Evolutionary conservation across 139 green algal species (phyloP).

Genomic region (Chlorella sp.): DNA sequence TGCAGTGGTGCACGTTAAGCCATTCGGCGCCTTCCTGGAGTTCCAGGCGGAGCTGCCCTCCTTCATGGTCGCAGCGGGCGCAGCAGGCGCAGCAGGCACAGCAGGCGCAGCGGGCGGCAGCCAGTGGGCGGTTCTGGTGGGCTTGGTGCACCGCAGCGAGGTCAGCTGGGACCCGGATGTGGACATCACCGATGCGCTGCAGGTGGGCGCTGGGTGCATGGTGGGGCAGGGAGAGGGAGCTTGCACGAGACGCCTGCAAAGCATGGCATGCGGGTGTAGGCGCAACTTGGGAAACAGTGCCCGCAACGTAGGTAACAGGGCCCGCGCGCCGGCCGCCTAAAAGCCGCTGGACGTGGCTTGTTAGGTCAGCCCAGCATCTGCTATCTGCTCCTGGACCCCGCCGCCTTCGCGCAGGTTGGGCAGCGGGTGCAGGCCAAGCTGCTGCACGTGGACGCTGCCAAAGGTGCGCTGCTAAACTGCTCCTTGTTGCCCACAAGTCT

Average conservation of each 20-base stretch:
- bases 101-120: neutral
- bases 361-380: too few species aligned
- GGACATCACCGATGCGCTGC: neutral
- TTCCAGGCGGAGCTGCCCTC: slow-evolving; percentile 10
- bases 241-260: too few species aligned
- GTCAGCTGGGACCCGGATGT: slow-evolving; percentile 34
- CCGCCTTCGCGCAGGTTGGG: slow-evolving; percentile 27
- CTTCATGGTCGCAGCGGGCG: too few species aligned
- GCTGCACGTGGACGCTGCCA: slow-evolving; percentile 25
- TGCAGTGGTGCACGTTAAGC: slow-evolving; percentile 33
- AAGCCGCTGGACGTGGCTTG: too few species aligned
- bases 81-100: neutral
- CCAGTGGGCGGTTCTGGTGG: slow-evolving; percentile 1
- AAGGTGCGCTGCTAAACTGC: neutral
- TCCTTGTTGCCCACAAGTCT: too few species aligned
- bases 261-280: too few species aligned
- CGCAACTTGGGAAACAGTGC: too few species aligned
- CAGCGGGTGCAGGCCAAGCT: slow-evolving; percentile 29
- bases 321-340: too few species aligned
- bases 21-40: slow-evolving; percentile 48
- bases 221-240: neutral
- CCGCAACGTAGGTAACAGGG: too few species aligned
- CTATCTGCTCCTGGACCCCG: too few species aligned
- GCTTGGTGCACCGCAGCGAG: slow-evolving; percentile 40
- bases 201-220: neutral